These are phyloP conservation scores for Serendipita sp. DNA, from an alignment of 768 basidiomycete species.

Conservation along the genomic window DNA sequence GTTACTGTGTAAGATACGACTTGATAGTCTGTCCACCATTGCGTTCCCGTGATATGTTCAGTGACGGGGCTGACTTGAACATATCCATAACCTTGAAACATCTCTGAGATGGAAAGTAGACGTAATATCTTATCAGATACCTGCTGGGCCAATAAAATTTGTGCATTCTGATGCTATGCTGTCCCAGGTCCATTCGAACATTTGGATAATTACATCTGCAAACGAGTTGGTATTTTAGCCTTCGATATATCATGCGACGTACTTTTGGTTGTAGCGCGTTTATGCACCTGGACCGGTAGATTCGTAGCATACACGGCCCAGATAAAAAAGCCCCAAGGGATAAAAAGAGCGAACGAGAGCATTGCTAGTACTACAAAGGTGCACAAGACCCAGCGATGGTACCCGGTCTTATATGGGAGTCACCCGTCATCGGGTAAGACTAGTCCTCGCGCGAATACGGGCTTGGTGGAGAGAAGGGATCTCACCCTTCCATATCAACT, in stretches of 20 bases:
- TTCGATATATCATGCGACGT: no score
- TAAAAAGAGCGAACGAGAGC: not conserved
- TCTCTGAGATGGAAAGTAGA: not conserved
- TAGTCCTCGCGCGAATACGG: no score
- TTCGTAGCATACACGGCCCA: not conserved
- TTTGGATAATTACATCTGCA: slow-evolving; percentile 40
- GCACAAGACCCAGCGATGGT: no score
- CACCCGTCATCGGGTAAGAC: no score
- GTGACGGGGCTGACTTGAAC: slow-evolving; percentile 45
- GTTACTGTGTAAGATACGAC: slow-evolving; percentile 48
- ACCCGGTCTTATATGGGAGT: no score
- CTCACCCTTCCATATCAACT: no score
- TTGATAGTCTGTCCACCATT: slow-evolving; percentile 68
- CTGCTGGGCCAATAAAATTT: slow-evolving; percentile 48
- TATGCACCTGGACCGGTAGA: not conserved
- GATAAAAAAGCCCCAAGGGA: not conserved
- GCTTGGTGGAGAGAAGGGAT: no score
- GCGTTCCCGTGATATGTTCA: slow-evolving; percentile 38
- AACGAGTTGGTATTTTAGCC: not conserved
- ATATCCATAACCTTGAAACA: slow-evolving; percentile 31
- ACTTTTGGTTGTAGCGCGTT: not conserved
- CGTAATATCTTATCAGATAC: slow-evolving; percentile 12
- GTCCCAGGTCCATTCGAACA: slow-evolving; percentile 54
- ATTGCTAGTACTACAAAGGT: not conserved
- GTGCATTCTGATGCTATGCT: slow-evolving; percentile 43